phyloP scores from a whole-genome alignment of 2,329 filamentous ascomycete genomes.

The Colletotrichum salicis region DNA sequence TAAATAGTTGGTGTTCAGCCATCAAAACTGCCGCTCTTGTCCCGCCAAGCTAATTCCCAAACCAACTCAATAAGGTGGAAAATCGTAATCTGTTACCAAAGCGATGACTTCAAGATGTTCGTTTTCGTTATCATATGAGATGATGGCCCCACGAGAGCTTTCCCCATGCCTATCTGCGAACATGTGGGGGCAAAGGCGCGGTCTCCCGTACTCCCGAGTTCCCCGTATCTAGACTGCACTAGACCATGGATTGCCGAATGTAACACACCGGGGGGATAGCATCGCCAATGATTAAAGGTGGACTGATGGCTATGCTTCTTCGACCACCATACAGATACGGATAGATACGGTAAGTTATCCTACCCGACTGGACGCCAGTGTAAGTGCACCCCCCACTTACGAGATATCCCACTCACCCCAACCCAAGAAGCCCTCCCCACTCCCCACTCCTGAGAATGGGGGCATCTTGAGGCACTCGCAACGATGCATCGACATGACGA shows the following conservation, averaged over 20 bases:
- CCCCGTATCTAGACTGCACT: not conserved
- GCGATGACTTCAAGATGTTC: not conserved
- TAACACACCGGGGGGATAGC: not conserved
- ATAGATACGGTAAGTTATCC: not conserved
- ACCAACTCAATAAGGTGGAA: not conserved
- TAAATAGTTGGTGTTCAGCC: not conserved
- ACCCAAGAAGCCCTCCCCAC: not conserved
- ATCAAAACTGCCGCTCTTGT: not conserved
- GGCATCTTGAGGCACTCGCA: not conserved
- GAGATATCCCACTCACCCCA: not conserved
- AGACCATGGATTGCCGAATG: not conserved
- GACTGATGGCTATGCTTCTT: not conserved
- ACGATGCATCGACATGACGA: not conserved
- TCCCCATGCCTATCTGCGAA: not conserved
- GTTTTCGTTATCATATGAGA: not conserved
- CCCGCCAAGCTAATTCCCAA: not conserved
- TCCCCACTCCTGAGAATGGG: slow-evolving; percentile 14
- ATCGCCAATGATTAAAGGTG: not conserved
- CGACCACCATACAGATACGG: not conserved
- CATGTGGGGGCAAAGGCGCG: not conserved
- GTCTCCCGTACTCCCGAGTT: not conserved
- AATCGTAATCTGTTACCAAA: not conserved
- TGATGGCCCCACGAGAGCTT: not conserved
- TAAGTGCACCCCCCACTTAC: not conserved
- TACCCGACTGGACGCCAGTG: not conserved